Percentiles rank a stretch among this genome's conserved stretches.
Evolutionary conservation across 805 yeast genomes (phyloP).

Genomic region (Barnettozyma populi): DNA sequence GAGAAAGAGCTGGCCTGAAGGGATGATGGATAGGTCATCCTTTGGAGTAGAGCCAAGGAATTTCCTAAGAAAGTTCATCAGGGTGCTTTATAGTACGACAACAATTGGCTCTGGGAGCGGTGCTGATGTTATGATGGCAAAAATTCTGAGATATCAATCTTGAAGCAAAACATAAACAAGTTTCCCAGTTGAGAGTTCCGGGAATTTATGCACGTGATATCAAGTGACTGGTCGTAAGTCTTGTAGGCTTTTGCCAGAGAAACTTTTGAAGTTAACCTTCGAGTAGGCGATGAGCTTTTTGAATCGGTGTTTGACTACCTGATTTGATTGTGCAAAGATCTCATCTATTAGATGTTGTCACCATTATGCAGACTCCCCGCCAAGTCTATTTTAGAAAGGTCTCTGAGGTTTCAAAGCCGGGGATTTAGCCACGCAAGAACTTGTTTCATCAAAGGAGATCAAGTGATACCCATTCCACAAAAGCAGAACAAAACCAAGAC

Average conservation of each 20-base stretch:
- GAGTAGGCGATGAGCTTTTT: neutral
- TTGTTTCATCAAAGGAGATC: neutral
- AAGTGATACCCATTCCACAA: neutral
- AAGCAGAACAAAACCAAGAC: conserved; percentile 7
- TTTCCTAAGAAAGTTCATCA: conserved; percentile 69
- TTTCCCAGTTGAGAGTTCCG: neutral
- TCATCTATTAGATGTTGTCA: neutral
- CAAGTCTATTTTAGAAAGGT: neutral
- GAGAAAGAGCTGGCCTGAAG: conserved; percentile 74
- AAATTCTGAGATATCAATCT: neutral
- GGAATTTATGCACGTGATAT: neutral
- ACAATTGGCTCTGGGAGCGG: neutral
- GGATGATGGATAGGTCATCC: conserved; percentile 61
- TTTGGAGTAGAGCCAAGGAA: conserved; percentile 51
- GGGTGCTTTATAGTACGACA: neutral
- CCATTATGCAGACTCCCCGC: neutral
- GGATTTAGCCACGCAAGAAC: neutral
- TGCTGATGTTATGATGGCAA: neutral
- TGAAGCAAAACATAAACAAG: conserved; percentile 1
- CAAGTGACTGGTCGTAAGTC: conserved; percentile 2
- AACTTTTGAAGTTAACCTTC: no score
- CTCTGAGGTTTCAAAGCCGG: neutral
- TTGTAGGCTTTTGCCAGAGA: neutral
- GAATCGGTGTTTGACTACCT: neutral
- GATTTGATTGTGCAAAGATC: neutral